Evolutionary conservation across 208 protist genomes (phyloP).

Genomic region (Trypanosoma melophagium): DNA sequence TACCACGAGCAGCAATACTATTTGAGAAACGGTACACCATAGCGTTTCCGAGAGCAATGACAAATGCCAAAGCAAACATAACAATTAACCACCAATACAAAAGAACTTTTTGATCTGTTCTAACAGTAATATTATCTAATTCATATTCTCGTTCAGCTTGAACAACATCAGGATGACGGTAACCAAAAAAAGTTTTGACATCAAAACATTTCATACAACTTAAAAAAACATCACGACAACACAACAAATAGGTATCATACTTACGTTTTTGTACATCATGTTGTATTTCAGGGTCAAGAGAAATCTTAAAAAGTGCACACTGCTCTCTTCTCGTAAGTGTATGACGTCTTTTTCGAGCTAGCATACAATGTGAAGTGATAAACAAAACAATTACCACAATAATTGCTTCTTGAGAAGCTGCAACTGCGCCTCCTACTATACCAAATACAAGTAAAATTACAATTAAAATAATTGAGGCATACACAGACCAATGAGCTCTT

Average conservation of each 20-base stretch:
- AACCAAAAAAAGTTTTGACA: slow-evolving; percentile 66
- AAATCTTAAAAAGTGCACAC: slow-evolving; percentile 36
- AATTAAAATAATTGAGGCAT: slow-evolving; percentile 55
- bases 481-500: slow-evolving; percentile 72
- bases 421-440: slow-evolving; percentile 46
- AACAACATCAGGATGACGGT: slow-evolving; percentile 73
- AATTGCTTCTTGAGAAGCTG: slow-evolving; percentile 24
- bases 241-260: slow-evolving; percentile 78
- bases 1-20: slow-evolving; percentile 40
- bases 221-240: slow-evolving; percentile 69
- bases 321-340: slow-evolving; percentile 56
- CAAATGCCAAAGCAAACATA: slow-evolving; percentile 72
- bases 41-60: slow-evolving; percentile 61
- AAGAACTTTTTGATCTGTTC: slow-evolving; percentile 76
- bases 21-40: slow-evolving; percentile 51
- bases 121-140: slow-evolving; percentile 57
- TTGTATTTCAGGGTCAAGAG: slow-evolving; percentile 31
- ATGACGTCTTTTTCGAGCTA: slow-evolving; percentile 78
- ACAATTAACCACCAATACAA: slow-evolving; percentile 84
- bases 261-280: slow-evolving; percentile 27
- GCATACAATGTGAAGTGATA: slow-evolving; percentile 64
- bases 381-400: slow-evolving; percentile 60
- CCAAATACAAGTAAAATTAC: slow-evolving; percentile 51
- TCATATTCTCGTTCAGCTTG: slow-evolving; percentile 53
- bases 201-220: slow-evolving; percentile 71